Base-by-base conservation (phyloP, 192 early-diverging fungal species). In the Rhizophagus clarus region DNA sequence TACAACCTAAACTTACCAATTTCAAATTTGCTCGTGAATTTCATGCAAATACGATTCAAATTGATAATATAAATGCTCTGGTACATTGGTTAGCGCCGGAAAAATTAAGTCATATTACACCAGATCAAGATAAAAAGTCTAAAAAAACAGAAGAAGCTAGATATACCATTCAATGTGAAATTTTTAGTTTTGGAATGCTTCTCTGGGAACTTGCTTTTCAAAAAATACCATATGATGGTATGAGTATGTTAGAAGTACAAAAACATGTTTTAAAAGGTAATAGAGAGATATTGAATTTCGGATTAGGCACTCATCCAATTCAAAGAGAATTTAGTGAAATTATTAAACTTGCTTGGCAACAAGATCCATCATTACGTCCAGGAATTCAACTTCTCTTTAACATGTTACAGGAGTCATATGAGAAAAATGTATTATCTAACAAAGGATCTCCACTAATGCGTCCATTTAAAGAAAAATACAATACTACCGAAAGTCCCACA, bases 101-200 rank as follows among this genome's bases (percentile, higher is more conserved):
- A 45, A 79, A 79, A 51, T 29, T 79, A 20, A 64, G 9, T 28
- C 4, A 22, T 49, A 15, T 10, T 29, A 12, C 29, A 2, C 0
- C 10, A 11, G 22, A 29, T 12, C 26, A 12, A 29, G 37, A 40
- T 0, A 40, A 42, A 40, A 29, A 60, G 49, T 2, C 11, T 2
- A n/a, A 47, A 17, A 14, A 24, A 15, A 26, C 14, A 8, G 17
- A 61, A 32, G 68, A 70, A 40, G 4, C 14, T 28, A 31, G 32
- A n/a, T 79, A 79, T 37, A 79, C 77, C 12, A 32, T 32, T 47
- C 34, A 79, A 79, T 79, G 77, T 72, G 77, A 79, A 71, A 71
- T 79, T 20, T 79, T 71, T 71, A 77, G 71, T 51, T 72, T 49
- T 72, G 71, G 71, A 29, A 72, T 72, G 71, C 15, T 51, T 28